phyloP scores from a whole-genome alignment of 2,329 filamentous ascomycete species.

The Paecilomyces sp. region DNA sequence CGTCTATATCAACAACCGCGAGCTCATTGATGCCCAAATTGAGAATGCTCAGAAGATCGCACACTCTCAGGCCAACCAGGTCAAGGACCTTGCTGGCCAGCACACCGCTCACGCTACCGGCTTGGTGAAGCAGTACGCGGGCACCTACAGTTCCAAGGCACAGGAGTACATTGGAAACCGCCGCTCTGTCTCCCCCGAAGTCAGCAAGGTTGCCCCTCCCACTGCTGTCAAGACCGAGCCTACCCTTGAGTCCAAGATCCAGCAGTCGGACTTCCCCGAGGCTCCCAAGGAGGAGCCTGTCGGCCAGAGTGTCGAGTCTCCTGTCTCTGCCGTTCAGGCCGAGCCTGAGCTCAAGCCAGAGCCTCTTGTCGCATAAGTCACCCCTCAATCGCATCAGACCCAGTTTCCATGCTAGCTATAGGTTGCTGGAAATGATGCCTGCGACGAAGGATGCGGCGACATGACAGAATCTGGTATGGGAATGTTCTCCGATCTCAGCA shows the following conservation, averaged over 20 bases:
- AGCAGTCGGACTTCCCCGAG: conserved; percentile 45
- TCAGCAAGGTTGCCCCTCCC: conserved; percentile 31
- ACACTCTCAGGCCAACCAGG: conserved; percentile 52
- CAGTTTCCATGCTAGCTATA: background rate
- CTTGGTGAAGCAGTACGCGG: conserved; percentile 52
- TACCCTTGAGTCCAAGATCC: conserved; percentile 24
- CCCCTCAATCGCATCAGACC: background rate
- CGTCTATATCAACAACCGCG: conserved; percentile 59
- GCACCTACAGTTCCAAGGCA: conserved; percentile 55
- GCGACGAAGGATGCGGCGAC: background rate
- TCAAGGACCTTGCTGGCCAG: conserved; percentile 54
- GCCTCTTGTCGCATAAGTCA: conserved; percentile 23
- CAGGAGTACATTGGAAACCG: conserved; percentile 45
- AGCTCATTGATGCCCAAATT: conserved; percentile 56
- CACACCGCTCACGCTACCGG: conserved; percentile 53
- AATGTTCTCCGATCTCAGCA: background rate
- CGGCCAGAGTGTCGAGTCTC: conserved; percentile 10
- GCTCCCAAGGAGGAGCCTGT: conserved; percentile 35
- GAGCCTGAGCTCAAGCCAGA: conserved; percentile 23
- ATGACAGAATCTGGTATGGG: background rate
- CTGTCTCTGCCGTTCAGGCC: conserved; percentile 20
- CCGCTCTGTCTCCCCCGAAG: conserved; percentile 26
- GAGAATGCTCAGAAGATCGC: conserved; percentile 48
- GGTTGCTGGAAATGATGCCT: background rate
- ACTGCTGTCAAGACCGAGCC: conserved; percentile 35